Percentiles rank a stretch among this genome's conserved stretches.
Evolutionary conservation across 2,329 filamentous ascomycete species (phyloP).

Genomic region (Amauroascus niger): DNA sequence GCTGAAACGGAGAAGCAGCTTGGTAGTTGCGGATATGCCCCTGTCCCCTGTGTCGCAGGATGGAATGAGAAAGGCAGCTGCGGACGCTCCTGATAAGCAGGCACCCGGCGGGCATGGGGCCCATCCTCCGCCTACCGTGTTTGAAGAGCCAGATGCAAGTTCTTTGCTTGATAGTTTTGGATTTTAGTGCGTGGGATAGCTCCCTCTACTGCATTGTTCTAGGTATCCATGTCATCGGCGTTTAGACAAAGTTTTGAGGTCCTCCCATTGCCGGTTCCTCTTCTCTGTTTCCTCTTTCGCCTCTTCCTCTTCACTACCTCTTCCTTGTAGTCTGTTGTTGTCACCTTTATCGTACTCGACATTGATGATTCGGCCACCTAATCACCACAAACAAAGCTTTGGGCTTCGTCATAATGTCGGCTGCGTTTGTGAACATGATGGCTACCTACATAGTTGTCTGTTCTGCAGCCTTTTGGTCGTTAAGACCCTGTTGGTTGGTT

Average conservation of each 20-base stretch:
- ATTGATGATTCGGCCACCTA: too few relatives aligned
- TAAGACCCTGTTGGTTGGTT: too few relatives aligned
- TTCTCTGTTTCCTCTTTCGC: too few relatives aligned
- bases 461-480: too few relatives aligned
- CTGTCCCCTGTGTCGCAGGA: constrained; percentile 31
- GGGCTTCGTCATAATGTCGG: too few relatives aligned
- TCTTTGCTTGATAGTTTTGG: constrained; percentile 89
- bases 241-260: not conserved
- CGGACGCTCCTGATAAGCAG: constrained; percentile 12
- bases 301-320: too few relatives aligned
- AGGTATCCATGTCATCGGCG: not conserved
- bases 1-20: constrained; percentile 60
- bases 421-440: too few relatives aligned
- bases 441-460: too few relatives aligned
- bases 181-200: constrained; percentile 47
- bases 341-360: too few relatives aligned
- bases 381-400: too few relatives aligned
- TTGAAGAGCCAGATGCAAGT: constrained; percentile 84
- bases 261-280: too few relatives aligned
- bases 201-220: not conserved
- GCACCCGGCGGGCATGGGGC: not conserved
- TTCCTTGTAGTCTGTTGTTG: too few relatives aligned
- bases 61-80: constrained; percentile 28
- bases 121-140: constrained; percentile 54
- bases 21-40: constrained; percentile 64